These are phyloP conservation scores for Neurospora sp. DNA, from an alignment of 2,329 filamentous ascomycete genomes.

Conservation along the genomic window DNA sequence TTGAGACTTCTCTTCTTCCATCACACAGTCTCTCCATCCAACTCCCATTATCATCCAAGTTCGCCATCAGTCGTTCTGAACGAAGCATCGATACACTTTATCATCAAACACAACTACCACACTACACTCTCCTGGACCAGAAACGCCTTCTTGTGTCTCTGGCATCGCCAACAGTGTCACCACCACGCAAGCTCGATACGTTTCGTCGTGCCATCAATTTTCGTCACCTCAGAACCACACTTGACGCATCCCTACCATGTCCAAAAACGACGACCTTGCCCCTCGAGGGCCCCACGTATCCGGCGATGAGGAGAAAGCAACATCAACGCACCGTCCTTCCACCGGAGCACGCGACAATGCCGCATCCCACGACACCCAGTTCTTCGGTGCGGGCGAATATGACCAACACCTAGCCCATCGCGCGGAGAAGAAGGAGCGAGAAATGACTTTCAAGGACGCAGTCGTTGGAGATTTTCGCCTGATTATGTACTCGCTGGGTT, in stretches of 20 bases:
- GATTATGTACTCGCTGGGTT: conserved; percentile 14
- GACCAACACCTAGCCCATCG: background rate
- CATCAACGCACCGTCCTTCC: background rate
- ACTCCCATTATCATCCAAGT: background rate
- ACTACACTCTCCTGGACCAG: background rate
- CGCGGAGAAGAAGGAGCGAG: conserved; percentile 3
- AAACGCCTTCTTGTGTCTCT: background rate
- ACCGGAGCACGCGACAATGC: background rate
- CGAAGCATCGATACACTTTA: background rate
- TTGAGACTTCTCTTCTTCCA: background rate
- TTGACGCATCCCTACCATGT: background rate
- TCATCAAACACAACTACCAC: background rate
- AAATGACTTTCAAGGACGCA: conserved; percentile 14
- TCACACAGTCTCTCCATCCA: background rate
- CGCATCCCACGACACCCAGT: background rate
- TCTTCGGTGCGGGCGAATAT: background rate
- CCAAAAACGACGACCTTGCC: background rate
- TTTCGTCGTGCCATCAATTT: background rate
- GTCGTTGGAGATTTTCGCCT: conserved; percentile 10
- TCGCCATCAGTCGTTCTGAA: background rate
- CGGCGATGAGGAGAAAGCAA: background rate
- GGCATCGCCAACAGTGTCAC: background rate
- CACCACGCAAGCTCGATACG: background rate
- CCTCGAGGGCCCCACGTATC: background rate
- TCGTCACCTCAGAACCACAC: background rate